Percentiles rank a stretch among this genome's conserved stretches.
These are phyloP conservation scores for Porphyra umbilicalis DNA, from an alignment of 31 red algal species.

Conservation along the genomic window DNA sequence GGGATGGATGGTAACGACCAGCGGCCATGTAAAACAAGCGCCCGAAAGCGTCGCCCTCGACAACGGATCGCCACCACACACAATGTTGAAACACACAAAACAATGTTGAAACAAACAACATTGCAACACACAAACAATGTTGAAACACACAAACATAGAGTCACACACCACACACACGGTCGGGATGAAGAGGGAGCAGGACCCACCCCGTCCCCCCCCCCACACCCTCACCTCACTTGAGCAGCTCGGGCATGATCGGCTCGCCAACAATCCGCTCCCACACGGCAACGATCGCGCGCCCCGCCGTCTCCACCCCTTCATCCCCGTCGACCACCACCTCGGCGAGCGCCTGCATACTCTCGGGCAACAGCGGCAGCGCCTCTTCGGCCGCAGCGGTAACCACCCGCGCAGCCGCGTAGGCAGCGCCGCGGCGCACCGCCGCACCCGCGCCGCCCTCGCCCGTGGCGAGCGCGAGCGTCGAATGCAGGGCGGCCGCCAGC, in stretches of 20 bases:
- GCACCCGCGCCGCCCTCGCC: background rate
- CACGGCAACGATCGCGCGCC: background rate
- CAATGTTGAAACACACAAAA: no score
- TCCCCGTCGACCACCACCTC: background rate
- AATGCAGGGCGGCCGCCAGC: background rate
- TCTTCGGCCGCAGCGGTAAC: background rate
- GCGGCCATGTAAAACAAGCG: no score
- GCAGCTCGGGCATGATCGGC: background rate
- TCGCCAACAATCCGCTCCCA: background rate
- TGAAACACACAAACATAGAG: no score
- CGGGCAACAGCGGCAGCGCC: background rate
- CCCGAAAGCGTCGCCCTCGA: no score
- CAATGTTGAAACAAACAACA: no score
- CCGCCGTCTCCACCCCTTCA: background rate
- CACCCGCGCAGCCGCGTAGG: background rate
- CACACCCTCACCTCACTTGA: background rate
- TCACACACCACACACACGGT: no score
- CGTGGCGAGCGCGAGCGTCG: background rate
- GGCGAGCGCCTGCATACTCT: background rate
- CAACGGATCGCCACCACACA: no score
- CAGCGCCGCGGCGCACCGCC: background rate
- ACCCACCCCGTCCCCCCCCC: no score
- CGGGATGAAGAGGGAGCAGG: no score
- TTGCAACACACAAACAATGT: no score
- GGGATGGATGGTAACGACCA: no score